Conservation (phyloP, 2,329 filamentous ascomycete species). For the Ceratocystis lukuohia region DNA sequence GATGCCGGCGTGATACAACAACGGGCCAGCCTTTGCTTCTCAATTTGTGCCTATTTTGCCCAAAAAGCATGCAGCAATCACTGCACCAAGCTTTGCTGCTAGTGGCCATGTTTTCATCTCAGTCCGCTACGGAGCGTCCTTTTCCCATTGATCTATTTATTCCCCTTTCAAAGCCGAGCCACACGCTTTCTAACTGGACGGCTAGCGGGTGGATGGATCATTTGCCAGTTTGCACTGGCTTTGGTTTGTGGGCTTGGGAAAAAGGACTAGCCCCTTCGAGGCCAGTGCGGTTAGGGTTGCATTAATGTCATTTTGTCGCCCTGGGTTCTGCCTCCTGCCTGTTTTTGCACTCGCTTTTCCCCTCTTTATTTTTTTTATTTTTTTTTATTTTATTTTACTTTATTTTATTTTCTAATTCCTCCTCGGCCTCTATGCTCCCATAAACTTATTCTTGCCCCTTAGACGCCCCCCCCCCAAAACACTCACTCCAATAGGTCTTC, state of each 20-base stretch:
- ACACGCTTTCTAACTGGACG: no score
- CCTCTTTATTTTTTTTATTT: background rate
- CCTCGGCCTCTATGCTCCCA: no score
- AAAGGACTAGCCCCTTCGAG: background rate
- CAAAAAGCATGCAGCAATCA: background rate
- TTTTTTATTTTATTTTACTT: background rate
- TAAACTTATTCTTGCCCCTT: no score
- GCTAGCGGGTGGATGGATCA: background rate
- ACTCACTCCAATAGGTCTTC: no score
- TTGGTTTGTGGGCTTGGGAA: background rate
- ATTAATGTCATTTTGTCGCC: conserved; percentile 2
- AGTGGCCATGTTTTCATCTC: no score
- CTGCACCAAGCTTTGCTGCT: background rate
- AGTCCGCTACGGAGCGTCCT: no score
- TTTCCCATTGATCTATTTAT: no score
- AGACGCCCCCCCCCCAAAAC: no score
- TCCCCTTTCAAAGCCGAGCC: no score
- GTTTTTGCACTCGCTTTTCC: background rate
- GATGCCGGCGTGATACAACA: background rate
- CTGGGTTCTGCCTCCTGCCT: background rate
- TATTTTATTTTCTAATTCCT: no score
- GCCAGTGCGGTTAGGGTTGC: conserved; percentile 5
- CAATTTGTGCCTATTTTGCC: background rate
- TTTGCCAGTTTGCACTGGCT: background rate
- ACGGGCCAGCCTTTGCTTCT: background rate